Conservation (phyloP, 2,329 filamentous ascomycete species). For the Apiospora aurea region DNA sequence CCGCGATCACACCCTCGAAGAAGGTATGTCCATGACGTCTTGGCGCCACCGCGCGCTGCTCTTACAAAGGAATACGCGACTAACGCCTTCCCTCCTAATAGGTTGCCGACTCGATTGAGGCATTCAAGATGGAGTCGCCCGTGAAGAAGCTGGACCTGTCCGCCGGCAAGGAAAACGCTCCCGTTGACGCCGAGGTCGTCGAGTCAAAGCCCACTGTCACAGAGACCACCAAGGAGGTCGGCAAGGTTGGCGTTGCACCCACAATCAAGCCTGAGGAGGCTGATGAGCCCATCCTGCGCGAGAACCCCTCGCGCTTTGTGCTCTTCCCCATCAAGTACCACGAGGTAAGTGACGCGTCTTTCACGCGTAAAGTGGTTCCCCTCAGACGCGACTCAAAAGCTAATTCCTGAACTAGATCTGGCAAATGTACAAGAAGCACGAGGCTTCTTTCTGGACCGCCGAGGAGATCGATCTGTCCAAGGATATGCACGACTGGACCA, state of each 20-base stretch:
- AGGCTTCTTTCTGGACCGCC: slow-evolving; percentile 99
- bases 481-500: slow-evolving; percentile 99
- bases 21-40: slow-evolving; percentile 53
- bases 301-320: slow-evolving; percentile 96
- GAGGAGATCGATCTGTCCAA: slow-evolving; percentile 99
- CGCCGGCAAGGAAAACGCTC: slow-evolving; percentile 82
- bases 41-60: slow-evolving; percentile 35
- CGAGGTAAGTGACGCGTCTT: slow-evolving; percentile 76
- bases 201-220: slow-evolving; percentile 67
- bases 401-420: slow-evolving; percentile 73
- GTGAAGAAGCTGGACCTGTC: slow-evolving; percentile 88
- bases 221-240: slow-evolving; percentile 51
- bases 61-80: slow-evolving; percentile 34
- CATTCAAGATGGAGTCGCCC: slow-evolving; percentile 91
- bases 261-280: slow-evolving; percentile 73
- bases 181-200: slow-evolving; percentile 60
- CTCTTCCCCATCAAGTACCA: slow-evolving; percentile 99
- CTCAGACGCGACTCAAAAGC: slow-evolving; percentile 36
- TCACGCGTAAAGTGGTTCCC: slow-evolving; percentile 73
- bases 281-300: slow-evolving; percentile 89
- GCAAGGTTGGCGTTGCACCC: slow-evolving; percentile 51
- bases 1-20: slow-evolving; percentile 70
- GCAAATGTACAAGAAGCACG: slow-evolving; percentile 99
- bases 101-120: slow-evolving; percentile 87
- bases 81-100: slow-evolving; percentile 47